Evolutionary conservation across 345 rosid genomes (phyloP).

Genomic region (Nasturtium officinale): DNA sequence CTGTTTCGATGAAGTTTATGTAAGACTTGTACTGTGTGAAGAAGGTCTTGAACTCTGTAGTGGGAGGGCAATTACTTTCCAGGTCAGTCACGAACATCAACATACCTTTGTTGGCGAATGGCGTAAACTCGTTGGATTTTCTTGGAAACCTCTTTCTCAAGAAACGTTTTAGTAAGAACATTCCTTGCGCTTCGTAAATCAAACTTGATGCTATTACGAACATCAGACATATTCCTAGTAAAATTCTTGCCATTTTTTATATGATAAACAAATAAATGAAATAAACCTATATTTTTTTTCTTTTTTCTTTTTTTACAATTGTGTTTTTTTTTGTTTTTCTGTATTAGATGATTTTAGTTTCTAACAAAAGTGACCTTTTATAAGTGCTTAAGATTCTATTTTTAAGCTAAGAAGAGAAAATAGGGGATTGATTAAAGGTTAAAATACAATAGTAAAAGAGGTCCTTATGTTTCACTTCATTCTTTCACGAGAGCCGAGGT

Average conservation of each 20-base stretch:
- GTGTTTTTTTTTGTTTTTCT: neutral
- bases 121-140: conserved; percentile 23
- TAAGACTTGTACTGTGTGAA: conserved; percentile 28
- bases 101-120: conserved; percentile 33
- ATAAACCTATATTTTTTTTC: neutral
- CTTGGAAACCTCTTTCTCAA: conserved; percentile 19
- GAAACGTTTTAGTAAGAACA: conserved; percentile 22
- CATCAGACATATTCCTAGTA: conserved; percentile 32
- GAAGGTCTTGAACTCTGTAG: conserved; percentile 30
- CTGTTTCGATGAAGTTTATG: conserved; percentile 14
- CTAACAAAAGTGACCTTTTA: conserved; percentile 10
- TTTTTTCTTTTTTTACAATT: neutral
- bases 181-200: conserved; percentile 39
- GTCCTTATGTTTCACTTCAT: conserved; percentile 7
- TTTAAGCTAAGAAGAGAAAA: conserved; percentile 23
- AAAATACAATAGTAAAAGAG: conserved; percentile 20
- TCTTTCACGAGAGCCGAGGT: too few species aligned
- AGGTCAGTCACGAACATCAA: conserved; percentile 1
- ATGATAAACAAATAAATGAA: neutral
- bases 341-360: conserved; percentile 13
- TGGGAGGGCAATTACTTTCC: conserved; percentile 7
- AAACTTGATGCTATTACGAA: conserved; percentile 38
- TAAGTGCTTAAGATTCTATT: conserved; percentile 25
- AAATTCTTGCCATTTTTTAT: conserved; percentile 34
- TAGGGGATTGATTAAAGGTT: conserved; percentile 31